Evolutionary conservation across 1,139 yeast species (phyloP), one percentile per base, ranked within the genome.

Genomic region (Debaryomycetaceae sp.): DNA sequence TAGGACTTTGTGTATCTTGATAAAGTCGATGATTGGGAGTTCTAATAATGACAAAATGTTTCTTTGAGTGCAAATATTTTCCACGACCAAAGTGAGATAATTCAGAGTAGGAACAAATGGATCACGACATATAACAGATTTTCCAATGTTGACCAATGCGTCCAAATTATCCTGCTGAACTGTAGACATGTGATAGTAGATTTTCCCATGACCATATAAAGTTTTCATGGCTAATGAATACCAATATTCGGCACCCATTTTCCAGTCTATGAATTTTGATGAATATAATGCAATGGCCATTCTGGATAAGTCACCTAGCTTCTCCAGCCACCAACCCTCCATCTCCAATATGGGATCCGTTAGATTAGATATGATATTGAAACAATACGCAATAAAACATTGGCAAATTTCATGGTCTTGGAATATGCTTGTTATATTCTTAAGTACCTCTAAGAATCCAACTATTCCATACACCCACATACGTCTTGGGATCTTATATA

Each of bases 391-490:
- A 39, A 74, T 74, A 49, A 73, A 74, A 46, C 78, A 73, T 60
- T 65, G 68, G 49, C 76, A 74, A 17, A 74, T 73, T 48, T 74
- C 78, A 54, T 74, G 79, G 45, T 74, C 78, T 49, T 70, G 76
- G 46, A 73, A 74, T 27, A 82, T 76, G 36, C 79, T 76, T 55
- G 83, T 81, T 42, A 85, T 84, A 58, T 85, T 85, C 57, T 86
- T 86, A 57, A 86, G 67, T n/a, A 86, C 89, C 60, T 86, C 95
- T 42, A 86, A 66, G 52, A 85, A 85, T 31, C 78, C 88, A 22
- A 86, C 90, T 6, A 87, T 80, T 22, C 95, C 95, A 59, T 85
- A 86, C 7, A 86, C 91, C 93, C 93, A 86, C 74, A 86, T 75
- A 53, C 93, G 70, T 52, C 91, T 71, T 36, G 87, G 87, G 41